These are phyloP conservation scores for Mariannaea sp. DNA, from an alignment of 2,329 filamentous ascomycete species.

Conservation along the genomic window DNA sequence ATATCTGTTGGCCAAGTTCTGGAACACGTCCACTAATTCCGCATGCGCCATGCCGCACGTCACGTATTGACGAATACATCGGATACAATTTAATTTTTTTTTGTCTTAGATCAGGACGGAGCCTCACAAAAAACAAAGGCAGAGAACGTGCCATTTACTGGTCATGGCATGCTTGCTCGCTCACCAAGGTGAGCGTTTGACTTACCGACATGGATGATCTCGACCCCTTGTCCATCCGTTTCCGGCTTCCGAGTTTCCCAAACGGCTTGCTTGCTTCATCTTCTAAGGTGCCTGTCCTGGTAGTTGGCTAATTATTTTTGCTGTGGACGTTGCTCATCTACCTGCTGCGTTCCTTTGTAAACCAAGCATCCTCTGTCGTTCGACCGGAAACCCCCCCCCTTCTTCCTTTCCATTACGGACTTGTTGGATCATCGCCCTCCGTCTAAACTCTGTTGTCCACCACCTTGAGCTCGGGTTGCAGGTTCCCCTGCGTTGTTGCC, in stretches of 20 bases:
- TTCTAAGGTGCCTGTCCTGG: neutral
- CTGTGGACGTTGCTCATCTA: no score
- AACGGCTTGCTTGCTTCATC: neutral
- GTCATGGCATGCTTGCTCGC: neutral
- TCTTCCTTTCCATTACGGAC: neutral
- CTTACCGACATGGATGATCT: neutral
- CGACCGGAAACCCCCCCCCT: neutral
- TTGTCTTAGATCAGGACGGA: slow-evolving; percentile 4
- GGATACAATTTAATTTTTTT: neutral
- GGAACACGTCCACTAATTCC: neutral
- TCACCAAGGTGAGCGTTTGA: neutral
- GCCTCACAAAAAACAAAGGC: neutral
- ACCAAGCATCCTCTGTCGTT: neutral
- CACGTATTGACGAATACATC: no score
- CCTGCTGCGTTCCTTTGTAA: neutral
- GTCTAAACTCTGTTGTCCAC: slow-evolving; percentile 11
- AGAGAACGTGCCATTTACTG: slow-evolving; percentile 3
- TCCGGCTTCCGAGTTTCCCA: neutral
- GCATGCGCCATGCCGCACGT: slow-evolving; percentile 8
- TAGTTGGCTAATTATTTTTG: no score
- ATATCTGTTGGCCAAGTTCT: neutral
- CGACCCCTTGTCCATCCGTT: neutral
- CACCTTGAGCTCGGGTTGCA: neutral
- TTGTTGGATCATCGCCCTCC: slow-evolving; percentile 7
- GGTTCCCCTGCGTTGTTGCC: neutral